A percentile compares a stretch with the other conserved stretches of the same genome.
phyloP scores from a whole-genome alignment of 306 rosid species.

The Castanea mollissima region DNA sequence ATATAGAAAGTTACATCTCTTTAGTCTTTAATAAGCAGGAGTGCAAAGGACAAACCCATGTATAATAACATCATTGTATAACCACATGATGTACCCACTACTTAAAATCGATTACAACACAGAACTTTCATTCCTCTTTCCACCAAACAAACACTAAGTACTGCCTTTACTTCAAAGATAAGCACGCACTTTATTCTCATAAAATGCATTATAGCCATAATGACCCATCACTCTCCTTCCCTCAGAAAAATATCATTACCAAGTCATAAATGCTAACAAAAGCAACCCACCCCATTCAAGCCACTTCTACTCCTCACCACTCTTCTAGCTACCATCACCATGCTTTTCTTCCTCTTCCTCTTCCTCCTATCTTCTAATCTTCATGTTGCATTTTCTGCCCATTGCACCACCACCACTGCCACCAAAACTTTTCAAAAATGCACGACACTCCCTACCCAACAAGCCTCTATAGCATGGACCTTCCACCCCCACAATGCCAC shows the following conservation, averaged over 20 bases:
- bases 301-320: constrained; percentile 1
- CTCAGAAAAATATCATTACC: constrained; percentile 30
- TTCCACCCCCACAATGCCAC: constrained; percentile 69
- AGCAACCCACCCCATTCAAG: constrained; percentile 20
- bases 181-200: constrained; percentile 32
- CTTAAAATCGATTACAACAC: constrained; percentile 10
- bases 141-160: constrained; percentile 45
- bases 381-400: constrained; percentile 45
- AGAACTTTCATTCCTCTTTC: constrained; percentile 3
- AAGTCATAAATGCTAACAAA: constrained; percentile 37
- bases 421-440: constrained; percentile 68
- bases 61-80: background rate
- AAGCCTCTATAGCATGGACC: constrained; percentile 98
- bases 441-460: constrained; percentile 82
- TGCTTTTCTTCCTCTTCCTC: constrained; percentile 38
- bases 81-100: no score
- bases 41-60: background rate
- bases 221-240: constrained; percentile 22
- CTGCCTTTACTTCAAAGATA: constrained; percentile 77
- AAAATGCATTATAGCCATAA: constrained; percentile 31
- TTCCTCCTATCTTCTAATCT: constrained; percentile 31
- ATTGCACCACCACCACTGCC: constrained; percentile 61
- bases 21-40: background rate
- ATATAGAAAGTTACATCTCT: no score
- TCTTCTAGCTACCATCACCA: constrained; percentile 19